A percentile compares a stretch with the other conserved stretches of the same genome.
These are phyloP conservation scores for Ensete ventricosum DNA, from an alignment of 176 grass and related monocot genomes.

Conservation along the genomic window DNA sequence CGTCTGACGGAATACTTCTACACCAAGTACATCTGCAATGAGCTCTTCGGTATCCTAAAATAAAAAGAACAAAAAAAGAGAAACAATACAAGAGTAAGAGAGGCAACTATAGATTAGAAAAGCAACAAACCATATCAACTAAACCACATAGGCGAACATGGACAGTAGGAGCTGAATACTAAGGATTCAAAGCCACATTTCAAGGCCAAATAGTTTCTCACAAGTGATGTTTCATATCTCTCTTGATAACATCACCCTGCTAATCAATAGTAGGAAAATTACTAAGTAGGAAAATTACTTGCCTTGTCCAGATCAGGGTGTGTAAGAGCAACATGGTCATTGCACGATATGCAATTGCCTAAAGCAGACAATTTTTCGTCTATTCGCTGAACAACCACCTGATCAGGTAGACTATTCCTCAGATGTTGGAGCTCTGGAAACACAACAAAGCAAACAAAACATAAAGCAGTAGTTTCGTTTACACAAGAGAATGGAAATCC, in stretches of 20 bases:
- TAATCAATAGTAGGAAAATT: not conserved
- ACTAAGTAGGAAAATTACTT: not conserved
- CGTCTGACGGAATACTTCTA: constrained; percentile 84
- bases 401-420: constrained; percentile 91
- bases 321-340: constrained; percentile 96
- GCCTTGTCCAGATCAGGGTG: constrained; percentile 91
- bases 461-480: not conserved
- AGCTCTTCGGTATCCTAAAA: constrained; percentile 82
- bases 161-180: not conserved
- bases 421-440: constrained; percentile 85
- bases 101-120: too few relatives aligned
- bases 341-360: constrained; percentile 83
- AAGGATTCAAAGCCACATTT: too few relatives aligned
- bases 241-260: not conserved
- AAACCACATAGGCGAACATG: not conserved
- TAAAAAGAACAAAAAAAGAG: not conserved
- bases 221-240: not conserved
- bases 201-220: too few relatives aligned
- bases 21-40: constrained; percentile 88
- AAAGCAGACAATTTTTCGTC: constrained; percentile 74
- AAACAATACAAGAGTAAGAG: not conserved
- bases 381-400: constrained; percentile 81
- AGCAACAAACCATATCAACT: not conserved
- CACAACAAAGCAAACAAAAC: not conserved
- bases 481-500: not conserved